Percentiles rank a stretch among this genome's conserved stretches.
Evolutionary conservation across 108 stramenopile species (phyloP).

Genomic region (Pseudonitzschia multiseries): DNA sequence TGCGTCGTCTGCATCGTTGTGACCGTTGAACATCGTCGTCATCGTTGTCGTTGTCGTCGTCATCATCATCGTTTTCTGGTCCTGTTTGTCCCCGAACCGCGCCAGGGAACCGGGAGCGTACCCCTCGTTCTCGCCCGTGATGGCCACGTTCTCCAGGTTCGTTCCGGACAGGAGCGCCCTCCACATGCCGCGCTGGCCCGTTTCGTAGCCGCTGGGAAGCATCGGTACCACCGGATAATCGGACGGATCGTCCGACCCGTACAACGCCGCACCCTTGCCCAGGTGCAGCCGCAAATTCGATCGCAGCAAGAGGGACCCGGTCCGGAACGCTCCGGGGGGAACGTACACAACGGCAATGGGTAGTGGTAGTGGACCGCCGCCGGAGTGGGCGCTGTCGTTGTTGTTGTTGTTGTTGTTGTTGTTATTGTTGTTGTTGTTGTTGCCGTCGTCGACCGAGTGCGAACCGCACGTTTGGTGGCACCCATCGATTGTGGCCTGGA

Average conservation of each 20-base stretch:
- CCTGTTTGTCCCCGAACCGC: no score
- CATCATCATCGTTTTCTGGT: background rate
- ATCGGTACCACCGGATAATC: constrained; percentile 14
- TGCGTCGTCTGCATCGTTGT: background rate
- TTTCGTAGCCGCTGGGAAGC: constrained; percentile 15
- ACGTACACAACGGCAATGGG: background rate
- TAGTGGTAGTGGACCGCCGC: no score
- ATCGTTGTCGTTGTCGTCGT: background rate
- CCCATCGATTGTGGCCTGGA: constrained; percentile 9
- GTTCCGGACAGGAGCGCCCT: constrained; percentile 7
- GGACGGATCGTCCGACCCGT: constrained; percentile 8
- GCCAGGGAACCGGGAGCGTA: background rate
- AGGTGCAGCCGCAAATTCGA: constrained; percentile 8
- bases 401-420: background rate
- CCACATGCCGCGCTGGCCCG: background rate
- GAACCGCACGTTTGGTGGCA: constrained; percentile 9
- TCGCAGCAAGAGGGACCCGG: background rate
- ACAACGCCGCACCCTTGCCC: background rate
- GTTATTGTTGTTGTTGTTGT: background rate
- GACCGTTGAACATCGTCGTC: background rate
- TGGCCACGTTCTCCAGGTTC: constrained; percentile 3
- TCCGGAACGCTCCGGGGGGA: background rate
- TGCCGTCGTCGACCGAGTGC: no score
- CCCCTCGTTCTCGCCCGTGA: constrained; percentile 12
- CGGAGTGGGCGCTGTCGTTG: no score